Conservation (phyloP, 495 filamentous ascomycete species). For the Patellaria atrata region DNA sequence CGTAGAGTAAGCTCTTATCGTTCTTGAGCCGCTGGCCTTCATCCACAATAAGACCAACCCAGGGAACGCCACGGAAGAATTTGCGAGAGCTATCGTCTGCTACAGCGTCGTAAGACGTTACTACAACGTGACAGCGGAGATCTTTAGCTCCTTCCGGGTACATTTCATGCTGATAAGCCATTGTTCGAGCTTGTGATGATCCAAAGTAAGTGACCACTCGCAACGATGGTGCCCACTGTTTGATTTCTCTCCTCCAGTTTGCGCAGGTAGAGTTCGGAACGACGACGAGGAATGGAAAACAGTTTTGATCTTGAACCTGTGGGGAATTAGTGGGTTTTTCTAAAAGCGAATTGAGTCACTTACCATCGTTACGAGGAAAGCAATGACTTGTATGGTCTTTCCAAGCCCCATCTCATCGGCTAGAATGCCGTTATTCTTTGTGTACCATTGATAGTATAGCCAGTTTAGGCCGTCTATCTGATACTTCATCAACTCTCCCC, state of each 20-base stretch:
- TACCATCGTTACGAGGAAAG: slow-evolving; percentile 54
- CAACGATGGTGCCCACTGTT: slow-evolving; percentile 76
- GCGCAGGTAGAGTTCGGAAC: slow-evolving; percentile 89
- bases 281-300: slow-evolving; percentile 88
- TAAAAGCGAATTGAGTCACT: slow-evolving; percentile 5
- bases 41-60: slow-evolving; percentile 84
- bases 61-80: slow-evolving; percentile 53
- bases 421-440: slow-evolving; percentile 74
- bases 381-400: slow-evolving; percentile 93
- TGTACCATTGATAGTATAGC: slow-evolving; percentile 84
- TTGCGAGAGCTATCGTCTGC: slow-evolving; percentile 46
- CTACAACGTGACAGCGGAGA: slow-evolving; percentile 76
- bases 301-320: slow-evolving; percentile 54
- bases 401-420: slow-evolving; percentile 99
- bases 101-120: slow-evolving; percentile 88
- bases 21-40: slow-evolving; percentile 96
- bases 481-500: slow-evolving; percentile 82
- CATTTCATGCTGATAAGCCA: slow-evolving; percentile 66
- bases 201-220: slow-evolving; percentile 89
- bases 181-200: slow-evolving; percentile 47
- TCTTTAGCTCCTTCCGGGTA: slow-evolving; percentile 47
- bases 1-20: slow-evolving; percentile 70
- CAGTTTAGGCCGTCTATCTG: slow-evolving; percentile 91
- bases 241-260: slow-evolving; percentile 95
- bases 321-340: neutral